Percentiles rank a stretch among this genome's conserved stretches.
Evolutionary conservation across 1,284 basidiomycete species (phyloP).

Genomic region (Pisolithus thermaeus): DNA sequence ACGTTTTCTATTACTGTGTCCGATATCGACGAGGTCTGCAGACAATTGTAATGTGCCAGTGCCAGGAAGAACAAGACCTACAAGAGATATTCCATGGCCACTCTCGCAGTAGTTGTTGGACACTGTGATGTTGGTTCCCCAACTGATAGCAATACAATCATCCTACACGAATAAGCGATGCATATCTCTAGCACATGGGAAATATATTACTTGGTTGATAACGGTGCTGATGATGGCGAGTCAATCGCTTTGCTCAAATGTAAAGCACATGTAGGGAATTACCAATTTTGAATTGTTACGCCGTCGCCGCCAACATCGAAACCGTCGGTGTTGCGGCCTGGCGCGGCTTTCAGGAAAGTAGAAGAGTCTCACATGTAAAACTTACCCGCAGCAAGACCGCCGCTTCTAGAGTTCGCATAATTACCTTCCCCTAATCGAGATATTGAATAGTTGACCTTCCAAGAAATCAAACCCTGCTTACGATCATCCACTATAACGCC

Average conservation of each 20-base stretch:
- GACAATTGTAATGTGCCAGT: not conserved
- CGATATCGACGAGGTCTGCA: conserved; percentile 47
- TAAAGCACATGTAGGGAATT: too few species aligned
- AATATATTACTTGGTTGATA: conserved; percentile 25
- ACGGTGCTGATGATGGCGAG: conserved; percentile 12
- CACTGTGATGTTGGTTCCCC: conserved; percentile 50
- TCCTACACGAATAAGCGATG: conserved; percentile 34
- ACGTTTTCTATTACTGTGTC: conserved; percentile 42
- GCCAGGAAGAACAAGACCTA: not conserved
- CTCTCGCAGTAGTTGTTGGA: conserved; percentile 46
- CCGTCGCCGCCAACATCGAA: conserved; percentile 44
- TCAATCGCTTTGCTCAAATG: not conserved
- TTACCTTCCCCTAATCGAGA: conserved; percentile 34
- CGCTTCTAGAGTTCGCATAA: conserved; percentile 17
- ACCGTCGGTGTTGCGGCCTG: conserved; percentile 52
- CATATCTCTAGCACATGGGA: not conserved
- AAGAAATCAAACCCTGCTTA: conserved; percentile 14
- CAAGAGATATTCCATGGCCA: conserved; percentile 58
- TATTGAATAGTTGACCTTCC: not conserved
- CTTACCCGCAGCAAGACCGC: conserved; percentile 19
- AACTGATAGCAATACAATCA: conserved; percentile 60
- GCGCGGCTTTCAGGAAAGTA: not conserved
- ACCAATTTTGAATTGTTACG: conserved; percentile 37
- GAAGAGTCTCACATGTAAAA: too few species aligned
- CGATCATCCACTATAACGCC: conserved; percentile 38